Conservation (phyloP, 345 rosid genomes). For the Lumnitzera racemosa region DNA sequence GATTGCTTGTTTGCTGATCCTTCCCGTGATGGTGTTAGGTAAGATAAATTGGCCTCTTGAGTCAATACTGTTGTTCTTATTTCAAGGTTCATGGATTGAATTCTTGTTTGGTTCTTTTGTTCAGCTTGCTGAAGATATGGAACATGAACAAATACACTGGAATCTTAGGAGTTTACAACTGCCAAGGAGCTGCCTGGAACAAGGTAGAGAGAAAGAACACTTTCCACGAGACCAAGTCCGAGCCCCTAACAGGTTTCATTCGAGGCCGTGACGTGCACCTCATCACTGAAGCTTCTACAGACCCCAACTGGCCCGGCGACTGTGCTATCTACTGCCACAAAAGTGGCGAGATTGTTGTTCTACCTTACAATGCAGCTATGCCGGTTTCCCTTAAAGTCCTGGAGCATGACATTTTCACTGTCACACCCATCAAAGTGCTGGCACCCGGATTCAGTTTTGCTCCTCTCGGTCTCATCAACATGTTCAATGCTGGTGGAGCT, state of each 20-base stretch:
- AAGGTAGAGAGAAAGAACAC: conserved; percentile 57
- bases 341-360: conserved; percentile 35
- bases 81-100: too few species aligned
- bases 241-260: conserved; percentile 43
- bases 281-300: conserved; percentile 64
- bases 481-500: conserved; percentile 94
- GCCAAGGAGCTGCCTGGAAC: conserved; percentile 99
- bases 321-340: conserved; percentile 53
- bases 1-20: conserved; percentile 89
- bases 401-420: conserved; percentile 50
- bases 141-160: conserved; percentile 97
- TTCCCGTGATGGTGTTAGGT: conserved; percentile 80
- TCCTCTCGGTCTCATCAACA: conserved; percentile 66
- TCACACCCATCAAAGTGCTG: conserved; percentile 57
- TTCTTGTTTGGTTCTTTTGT: conserved; percentile 4
- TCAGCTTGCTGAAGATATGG: conserved; percentile 96
- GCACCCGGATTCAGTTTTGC: conserved; percentile 54
- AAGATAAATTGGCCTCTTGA: conserved; percentile 4
- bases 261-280: conserved; percentile 73
- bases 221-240: conserved; percentile 51
- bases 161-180: conserved; percentile 77
- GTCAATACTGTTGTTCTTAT: too few species aligned
- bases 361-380: conserved; percentile 57
- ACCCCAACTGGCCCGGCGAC: conserved; percentile 54
- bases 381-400: conserved; percentile 77